A percentile compares a stretch with the other conserved stretches of the same genome.
Evolutionary conservation across 2,329 filamentous ascomycete species (phyloP).

Genomic region (Colletotrichum viniferum): DNA sequence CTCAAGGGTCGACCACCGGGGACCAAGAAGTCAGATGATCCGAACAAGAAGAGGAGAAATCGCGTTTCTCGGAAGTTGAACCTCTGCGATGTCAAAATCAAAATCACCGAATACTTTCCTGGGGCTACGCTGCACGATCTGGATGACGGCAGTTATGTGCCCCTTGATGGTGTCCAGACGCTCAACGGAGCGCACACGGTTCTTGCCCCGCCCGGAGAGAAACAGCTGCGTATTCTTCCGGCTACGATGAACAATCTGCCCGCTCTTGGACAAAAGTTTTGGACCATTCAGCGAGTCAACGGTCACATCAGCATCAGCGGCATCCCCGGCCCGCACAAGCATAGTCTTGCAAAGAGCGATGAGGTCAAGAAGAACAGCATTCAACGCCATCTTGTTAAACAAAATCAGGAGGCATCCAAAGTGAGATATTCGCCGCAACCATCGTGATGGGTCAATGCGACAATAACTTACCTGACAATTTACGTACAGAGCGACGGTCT

Average conservation of each 20-base stretch:
- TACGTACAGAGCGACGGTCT: constrained; percentile 5
- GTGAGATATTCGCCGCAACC: constrained; percentile 57
- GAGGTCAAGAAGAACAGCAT: constrained; percentile 83
- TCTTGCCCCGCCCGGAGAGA: constrained; percentile 18
- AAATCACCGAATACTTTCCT: constrained; percentile 80
- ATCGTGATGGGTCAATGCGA: neutral
- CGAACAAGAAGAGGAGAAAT: constrained; percentile 82
- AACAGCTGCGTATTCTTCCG: constrained; percentile 22
- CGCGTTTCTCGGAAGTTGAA: constrained; percentile 75
- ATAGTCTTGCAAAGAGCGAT: constrained; percentile 75
- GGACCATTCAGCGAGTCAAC: constrained; percentile 79
- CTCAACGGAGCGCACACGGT: constrained; percentile 21
- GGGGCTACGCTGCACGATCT: constrained; percentile 43
- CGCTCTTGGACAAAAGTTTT: constrained; percentile 56
- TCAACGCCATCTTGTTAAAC: constrained; percentile 66
- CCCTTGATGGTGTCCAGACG: constrained; percentile 17
- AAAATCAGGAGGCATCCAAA: constrained; percentile 70
- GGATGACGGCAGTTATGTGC: constrained; percentile 18
- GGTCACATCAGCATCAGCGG: constrained; percentile 74
- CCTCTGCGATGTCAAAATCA: constrained; percentile 87
- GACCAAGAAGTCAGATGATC: constrained; percentile 79
- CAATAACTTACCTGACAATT: neutral
- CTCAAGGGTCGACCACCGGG: constrained; percentile 80
- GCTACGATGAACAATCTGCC: constrained; percentile 13
- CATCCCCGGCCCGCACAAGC: constrained; percentile 74